Base-by-base conservation (phyloP, 176 grass and related monocot species). In the Olyra latifolia region DNA sequence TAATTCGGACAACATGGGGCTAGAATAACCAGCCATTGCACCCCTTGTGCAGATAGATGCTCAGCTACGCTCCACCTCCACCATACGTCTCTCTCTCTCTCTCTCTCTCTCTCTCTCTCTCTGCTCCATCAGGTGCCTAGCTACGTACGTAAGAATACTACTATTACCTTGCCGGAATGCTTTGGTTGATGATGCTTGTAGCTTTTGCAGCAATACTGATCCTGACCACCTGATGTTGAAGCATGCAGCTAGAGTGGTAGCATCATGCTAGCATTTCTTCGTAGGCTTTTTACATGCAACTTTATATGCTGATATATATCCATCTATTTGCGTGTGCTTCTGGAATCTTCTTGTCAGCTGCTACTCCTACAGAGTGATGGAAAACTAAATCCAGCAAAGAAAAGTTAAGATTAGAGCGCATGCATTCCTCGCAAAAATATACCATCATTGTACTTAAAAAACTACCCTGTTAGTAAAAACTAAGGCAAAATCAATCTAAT, bases 131-230 rank as follows among this genome's bases (percentile, higher is more conserved):
- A 54, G 10, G 47, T 28, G 53, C 32, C 61, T 66, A 79, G 66
- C 12, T 52, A 59, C 52, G 0, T 64, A 35, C 62, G 24, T 54
- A 22, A 29, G 47, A 42, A 58, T 64, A 64, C 32, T 48, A 38
- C 11, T 3, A 12, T 73, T 78, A 62, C 43, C 29, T 38, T 83
- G 10, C 71, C 38, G 55, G 5, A 23, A 65, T 66, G 62, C 12
- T 41, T 67, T 67, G 60, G 49, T 43, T 35, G 77, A 62, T 81
- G 84, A 81, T 81, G 50, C 70, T 86, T 61, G 25, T 30, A n/a
- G 53, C 48, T 14, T 77, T 80, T 66, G 48, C 50, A 66, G 76
- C 35, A 80, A 74, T 48, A 80, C 68, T 28, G 49, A 14, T 35
- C 6, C 19, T 58, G 69, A 13, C 39, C 4, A 15, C 25, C 15